phyloP scores from a whole-genome alignment of 192 early-diverging fungal genomes.

The Linnemannia exigua region DNA sequence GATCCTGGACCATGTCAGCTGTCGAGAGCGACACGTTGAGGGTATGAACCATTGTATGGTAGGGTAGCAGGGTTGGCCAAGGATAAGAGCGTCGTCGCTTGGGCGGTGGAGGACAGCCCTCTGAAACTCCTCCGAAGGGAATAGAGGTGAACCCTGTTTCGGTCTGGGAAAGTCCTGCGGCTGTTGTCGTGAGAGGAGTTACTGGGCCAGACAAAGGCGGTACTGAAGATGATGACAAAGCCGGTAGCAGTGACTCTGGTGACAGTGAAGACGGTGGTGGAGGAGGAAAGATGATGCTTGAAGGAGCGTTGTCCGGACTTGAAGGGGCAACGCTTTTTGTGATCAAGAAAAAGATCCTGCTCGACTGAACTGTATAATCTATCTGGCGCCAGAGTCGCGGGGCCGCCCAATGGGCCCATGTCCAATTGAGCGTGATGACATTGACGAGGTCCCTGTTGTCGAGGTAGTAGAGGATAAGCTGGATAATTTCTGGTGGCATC shows the following conservation, averaged over 20 bases:
- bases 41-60: conserved; percentile 43
- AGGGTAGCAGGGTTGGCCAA: conserved; percentile 50
- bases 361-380: conserved; percentile 20
- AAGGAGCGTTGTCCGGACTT: not conserved
- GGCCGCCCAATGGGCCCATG: conserved; percentile 38
- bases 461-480: conserved; percentile 48
- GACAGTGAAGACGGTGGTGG: not conserved
- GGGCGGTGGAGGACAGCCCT: not conserved
- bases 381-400: conserved; percentile 42
- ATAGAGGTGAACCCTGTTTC: not conserved
- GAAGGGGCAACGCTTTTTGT: conserved; percentile 36
- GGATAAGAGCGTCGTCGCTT: conserved; percentile 48
- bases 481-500: conserved; percentile 53
- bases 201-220: not conserved
- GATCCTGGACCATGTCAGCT: conserved; percentile 40
- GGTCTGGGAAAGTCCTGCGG: not conserved
- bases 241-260: not conserved
- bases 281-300: not conserved
- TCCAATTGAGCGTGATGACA: conserved; percentile 48
- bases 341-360: conserved; percentile 48
- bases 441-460: conserved; percentile 38
- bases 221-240: not conserved
- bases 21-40: conserved; percentile 44
- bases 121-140: not conserved
- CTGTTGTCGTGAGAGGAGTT: not conserved